Conservation (phyloP, 2,329 filamentous ascomycete species). For the Didymella glomerata region DNA sequence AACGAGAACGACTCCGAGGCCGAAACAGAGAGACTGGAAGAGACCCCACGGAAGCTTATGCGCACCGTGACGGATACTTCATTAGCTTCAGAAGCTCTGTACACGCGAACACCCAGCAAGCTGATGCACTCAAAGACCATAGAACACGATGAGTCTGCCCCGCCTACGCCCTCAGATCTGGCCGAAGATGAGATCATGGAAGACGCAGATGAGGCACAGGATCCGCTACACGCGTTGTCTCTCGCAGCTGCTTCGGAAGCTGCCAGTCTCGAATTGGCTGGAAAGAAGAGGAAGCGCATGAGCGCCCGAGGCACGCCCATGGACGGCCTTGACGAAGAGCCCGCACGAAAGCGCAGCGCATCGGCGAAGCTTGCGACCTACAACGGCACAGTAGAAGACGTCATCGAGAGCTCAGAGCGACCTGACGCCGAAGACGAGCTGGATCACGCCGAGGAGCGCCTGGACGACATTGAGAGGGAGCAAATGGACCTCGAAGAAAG, state of each 20-base stretch:
- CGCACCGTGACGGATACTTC: slow-evolving; percentile 47
- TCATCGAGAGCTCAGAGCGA: slow-evolving; percentile 40
- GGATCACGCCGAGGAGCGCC: slow-evolving; percentile 54
- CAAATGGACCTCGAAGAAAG: slow-evolving; percentile 47
- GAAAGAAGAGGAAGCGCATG: slow-evolving; percentile 58
- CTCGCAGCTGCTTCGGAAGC: slow-evolving; percentile 44
- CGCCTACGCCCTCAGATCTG: slow-evolving; percentile 38
- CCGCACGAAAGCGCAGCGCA: slow-evolving; percentile 50
- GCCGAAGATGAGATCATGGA: slow-evolving; percentile 28
- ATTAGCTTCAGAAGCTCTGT: slow-evolving; percentile 43
- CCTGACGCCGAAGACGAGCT: slow-evolving; percentile 60
- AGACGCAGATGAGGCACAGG: slow-evolving; percentile 31
- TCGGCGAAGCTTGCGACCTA: slow-evolving; percentile 33
- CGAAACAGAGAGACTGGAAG: slow-evolving; percentile 91
- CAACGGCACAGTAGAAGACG: slow-evolving; percentile 44
- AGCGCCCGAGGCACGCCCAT: slow-evolving; percentile 51
- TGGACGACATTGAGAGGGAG: slow-evolving; percentile 44
- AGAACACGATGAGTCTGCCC: slow-evolving; percentile 42
- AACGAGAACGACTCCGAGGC: slow-evolving; percentile 80
- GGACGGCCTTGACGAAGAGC: slow-evolving; percentile 47
- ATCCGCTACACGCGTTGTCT: slow-evolving; percentile 45
- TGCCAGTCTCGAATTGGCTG: slow-evolving; percentile 41
- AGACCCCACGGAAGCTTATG: slow-evolving; percentile 75
- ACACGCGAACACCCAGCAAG: slow-evolving; percentile 51
- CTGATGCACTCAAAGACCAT: slow-evolving; percentile 45